phyloP scores from a whole-genome alignment of 257 asterid genomes.

The Solanum tarijense region DNA sequence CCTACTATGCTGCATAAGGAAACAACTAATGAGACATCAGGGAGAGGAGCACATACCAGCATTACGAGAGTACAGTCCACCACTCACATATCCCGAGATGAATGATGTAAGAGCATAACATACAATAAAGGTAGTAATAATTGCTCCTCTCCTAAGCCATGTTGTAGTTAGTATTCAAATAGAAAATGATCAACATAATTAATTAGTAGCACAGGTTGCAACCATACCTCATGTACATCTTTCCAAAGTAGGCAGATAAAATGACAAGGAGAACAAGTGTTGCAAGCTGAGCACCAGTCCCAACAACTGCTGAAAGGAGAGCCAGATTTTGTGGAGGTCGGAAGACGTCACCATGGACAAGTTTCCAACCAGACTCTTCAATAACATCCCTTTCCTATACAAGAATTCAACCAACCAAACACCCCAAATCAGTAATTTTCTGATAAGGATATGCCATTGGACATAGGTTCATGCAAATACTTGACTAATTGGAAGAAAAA shows the following conservation, averaged over 20 bases:
- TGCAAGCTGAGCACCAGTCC: conserved; percentile 84
- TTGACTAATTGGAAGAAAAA: neutral
- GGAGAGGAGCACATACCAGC: conserved; percentile 46
- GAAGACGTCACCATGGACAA: conserved; percentile 87
- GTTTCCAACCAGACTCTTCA: conserved; percentile 96
- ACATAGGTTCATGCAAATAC: neutral
- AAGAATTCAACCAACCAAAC: neutral
- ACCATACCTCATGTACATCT: conserved; percentile 67
- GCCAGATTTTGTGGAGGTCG: conserved; percentile 61
- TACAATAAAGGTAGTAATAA: conserved; percentile 55
- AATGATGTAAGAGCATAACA: conserved; percentile 80
- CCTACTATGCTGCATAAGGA: neutral
- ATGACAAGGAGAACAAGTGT: conserved; percentile 63
- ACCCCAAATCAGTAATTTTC: neutral
- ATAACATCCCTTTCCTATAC: conserved; percentile 61
- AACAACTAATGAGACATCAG: neutral
- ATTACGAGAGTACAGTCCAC: conserved; percentile 63
- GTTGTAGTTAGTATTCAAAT: neutral
- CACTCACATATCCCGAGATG: conserved; percentile 77
- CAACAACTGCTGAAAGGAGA: conserved; percentile 73
- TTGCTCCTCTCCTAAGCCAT: conserved; percentile 73
- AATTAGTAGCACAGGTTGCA: neutral
- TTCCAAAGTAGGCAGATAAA: conserved; percentile 54
- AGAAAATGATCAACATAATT: neutral
- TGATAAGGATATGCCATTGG: neutral